Evolutionary conservation across 345 rosid species (phyloP).

Genomic region (Arabidopsis arenosa): DNA sequence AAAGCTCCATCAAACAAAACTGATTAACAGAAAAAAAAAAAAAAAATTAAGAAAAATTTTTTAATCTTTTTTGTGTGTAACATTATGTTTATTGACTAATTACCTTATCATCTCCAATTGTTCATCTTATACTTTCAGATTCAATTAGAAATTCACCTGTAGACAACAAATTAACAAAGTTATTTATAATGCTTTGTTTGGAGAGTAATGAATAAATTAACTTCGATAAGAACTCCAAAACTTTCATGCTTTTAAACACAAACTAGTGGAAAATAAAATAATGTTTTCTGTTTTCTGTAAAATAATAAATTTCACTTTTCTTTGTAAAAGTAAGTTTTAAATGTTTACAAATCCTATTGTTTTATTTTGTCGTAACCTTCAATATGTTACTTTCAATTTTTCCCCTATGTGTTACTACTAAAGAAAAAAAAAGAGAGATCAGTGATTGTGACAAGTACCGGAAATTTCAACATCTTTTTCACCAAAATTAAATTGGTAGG

Average conservation of each 20-base stretch:
- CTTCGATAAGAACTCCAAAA: not conserved
- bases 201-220: not conserved
- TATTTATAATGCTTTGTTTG: not conserved
- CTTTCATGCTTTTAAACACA: not conserved
- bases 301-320: not conserved
- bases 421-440: not conserved
- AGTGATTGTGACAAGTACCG: conserved; percentile 36
- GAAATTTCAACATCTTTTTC: conserved; percentile 36
- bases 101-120: conserved; percentile 28
- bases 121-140: not conserved
- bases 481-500: not conserved
- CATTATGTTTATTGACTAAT: not conserved
- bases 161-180: not conserved
- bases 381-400: conserved; percentile 15
- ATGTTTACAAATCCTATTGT: not conserved
- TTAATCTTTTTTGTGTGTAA: not conserved
- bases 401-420: not conserved
- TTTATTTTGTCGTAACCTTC: conserved; percentile 25
- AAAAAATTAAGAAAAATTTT: not conserved
- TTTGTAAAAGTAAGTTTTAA: not conserved
- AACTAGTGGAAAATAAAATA: not conserved
- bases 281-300: not conserved
- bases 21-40: conserved; percentile 20
- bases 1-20: conserved; percentile 77
- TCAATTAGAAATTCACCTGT: not conserved